Base-by-base conservation (phyloP, 352 stramenopile genomes). In the Globisporangium middletonii region DNA sequence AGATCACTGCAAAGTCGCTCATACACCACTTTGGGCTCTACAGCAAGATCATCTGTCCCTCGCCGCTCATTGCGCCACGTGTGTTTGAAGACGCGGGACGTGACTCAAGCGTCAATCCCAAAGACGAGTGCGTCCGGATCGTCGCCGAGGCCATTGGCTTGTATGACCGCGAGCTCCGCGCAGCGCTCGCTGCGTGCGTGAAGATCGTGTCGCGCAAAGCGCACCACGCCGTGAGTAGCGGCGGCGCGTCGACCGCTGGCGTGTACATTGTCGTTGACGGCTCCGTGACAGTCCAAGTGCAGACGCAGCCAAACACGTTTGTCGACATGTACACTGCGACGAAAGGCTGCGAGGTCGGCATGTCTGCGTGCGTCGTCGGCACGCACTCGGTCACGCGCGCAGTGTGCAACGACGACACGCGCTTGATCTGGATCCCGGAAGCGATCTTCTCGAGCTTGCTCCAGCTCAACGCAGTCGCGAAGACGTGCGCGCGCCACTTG, bases 21-120 rank as follows among this genome's bases (percentile, higher is more conserved):
- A 74, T 92, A 26, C 79, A 95, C 52, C 84, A 95, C 51, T 95
- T 95, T 63, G 85, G 85, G 9, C 53, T 92, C 8, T 60, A 64
- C 7, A 61, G 64, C 0, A 71, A 76, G 58, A 76, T 84, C n/a
- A 62, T 84, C 33, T 59, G 62, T 15, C 64, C 67, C 0, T 57
- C 48, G 11, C 63, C 71, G 2, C 55, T 87, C 0, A 59, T 91
- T 16, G 51, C 64, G 11, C 56, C 59, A 3, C 35, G 68, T 19
- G n/a, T 75, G 27, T 15, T 73, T 46, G 58, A 65, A 49, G 51
- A 58, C 15, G 38, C 38, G 12, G 35, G 52, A 5, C 43, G 30
- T 5, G 49, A 57, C 16, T 55, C 63, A 1, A 50, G 28, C 12
- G 45, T 49, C n/a, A 50, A 37, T 8, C 43, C 55, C 2, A 53